Base-by-base conservation (phyloP, 2,329 filamentous ascomycete genomes). In the Colletotrichum echinochloae region DNA sequence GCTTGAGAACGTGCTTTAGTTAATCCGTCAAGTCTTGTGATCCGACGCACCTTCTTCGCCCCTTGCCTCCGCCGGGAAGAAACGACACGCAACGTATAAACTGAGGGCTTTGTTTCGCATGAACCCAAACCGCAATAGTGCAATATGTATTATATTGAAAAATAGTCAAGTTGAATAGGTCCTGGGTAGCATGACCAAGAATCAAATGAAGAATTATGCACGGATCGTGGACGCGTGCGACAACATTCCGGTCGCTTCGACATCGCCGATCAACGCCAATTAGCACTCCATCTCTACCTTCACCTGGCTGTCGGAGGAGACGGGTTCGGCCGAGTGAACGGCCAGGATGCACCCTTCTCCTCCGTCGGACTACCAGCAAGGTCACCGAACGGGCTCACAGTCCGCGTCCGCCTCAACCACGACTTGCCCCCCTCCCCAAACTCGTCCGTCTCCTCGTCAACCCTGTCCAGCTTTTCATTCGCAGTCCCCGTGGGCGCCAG, bases 361-460 rank as follows among this genome's bases (percentile, higher is more conserved):
- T 30, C 41, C 26, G 62, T 44, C 37, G 67, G 67, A 14, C 63
- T 71, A 44, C 73, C 73, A 44, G 71, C 74, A 49, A 80, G 72
- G 46, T 78, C 76, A 35, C 74, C 77, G 70, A 81, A 81, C 4
- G 80, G 79, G 60, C 79, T 81, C 8, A 81, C 78, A 12, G 76
- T 77, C 55, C 77, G 78, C 3, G 77, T 75, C 54, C 75, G 62
- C 55, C 63, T 71, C 52, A 82, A 71, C 79, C 79, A 81, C 39
- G 73, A 74, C 60, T 80, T 39, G 69, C 67, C 30, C 62, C 70
- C 28, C 63, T 60, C 23, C 62, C 71, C 48, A 12, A 71, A 33
- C 3, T 68, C 68, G 64, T 70, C 63, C 64, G 66, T 46, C 60
- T 66, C 66, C 60, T 72, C 68, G 30, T 72, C 62, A 11, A 71